Evolutionary conservation across 768 basidiomycete genomes (phyloP), one percentile per base, ranked within the genome.

Genomic region (Leccinum pellstonianum): DNA sequence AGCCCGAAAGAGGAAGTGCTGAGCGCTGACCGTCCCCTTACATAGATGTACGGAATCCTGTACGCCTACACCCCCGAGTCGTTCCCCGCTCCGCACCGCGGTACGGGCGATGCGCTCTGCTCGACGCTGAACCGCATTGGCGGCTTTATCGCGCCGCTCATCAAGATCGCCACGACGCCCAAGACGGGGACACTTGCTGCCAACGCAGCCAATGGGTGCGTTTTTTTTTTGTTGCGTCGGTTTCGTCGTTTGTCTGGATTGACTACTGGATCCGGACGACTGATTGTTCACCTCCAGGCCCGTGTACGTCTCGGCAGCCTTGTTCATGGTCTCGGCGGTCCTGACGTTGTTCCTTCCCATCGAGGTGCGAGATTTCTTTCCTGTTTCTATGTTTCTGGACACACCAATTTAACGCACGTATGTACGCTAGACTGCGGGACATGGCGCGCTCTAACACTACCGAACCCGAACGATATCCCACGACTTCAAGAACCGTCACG

Each of bases 51-150:
- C 59, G 83, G 81, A 10, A 76, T 83, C 10, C 72, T 83, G 14
- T 85, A 80, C 55, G 83, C 83, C 2, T 84, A 83, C 63, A 85
- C 84, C 8, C 84, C 84, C 1, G 83, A 85, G 65, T 80, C 82
- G 19, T 85, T 86, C 73, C 81, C 84, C 0, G 81, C 81, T 0
- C 80, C 81, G 3, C 81, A 83, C 62, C 78, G 84, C 37, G 84
- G 84, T 3, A 83, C 83, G 0, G 83, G 81, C 10, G 80, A 82
- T 57, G 83, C 82, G 3, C 77, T 77, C 63, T 79, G 70, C 62
- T 77, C 76, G 60, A 79, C 76, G 15, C 75, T 83, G 63, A 83
- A 83, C 64, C 75, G 80, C 37, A 75, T 81, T 43, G 77, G 76
- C 35, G 81, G 80, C 11, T 70, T 83, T 55, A 76, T 82, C 35